Evolutionary conservation across 2,329 filamentous ascomycete genomes (phyloP).

Genomic region (Talaromyces sp.): DNA sequence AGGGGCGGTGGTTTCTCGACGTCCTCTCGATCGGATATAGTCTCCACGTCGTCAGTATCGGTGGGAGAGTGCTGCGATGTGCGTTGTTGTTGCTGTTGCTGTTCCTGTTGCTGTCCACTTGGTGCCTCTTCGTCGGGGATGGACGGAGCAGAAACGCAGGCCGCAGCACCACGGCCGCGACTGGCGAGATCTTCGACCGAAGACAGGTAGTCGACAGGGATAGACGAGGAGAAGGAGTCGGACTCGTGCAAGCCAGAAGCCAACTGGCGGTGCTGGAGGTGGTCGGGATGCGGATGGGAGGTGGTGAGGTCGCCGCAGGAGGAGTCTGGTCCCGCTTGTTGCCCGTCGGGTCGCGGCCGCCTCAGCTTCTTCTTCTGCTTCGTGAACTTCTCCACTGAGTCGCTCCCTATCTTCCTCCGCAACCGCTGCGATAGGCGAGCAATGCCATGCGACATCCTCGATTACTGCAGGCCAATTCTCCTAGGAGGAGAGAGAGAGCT

Average conservation of each 20-base stretch:
- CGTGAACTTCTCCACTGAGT: background rate
- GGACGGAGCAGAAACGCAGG: background rate
- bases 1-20: background rate
- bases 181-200: conserved; percentile 14
- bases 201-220: conserved; percentile 16
- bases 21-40: background rate
- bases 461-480: background rate
- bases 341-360: background rate
- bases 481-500: background rate
- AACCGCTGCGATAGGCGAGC: background rate
- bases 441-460: background rate
- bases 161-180: conserved; percentile 5
- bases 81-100: too few relatives aligned
- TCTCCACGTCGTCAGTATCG: background rate
- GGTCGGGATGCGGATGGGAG: background rate
- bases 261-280: background rate
- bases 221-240: conserved; percentile 14
- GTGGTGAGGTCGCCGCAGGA: background rate
- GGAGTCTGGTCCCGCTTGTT: background rate
- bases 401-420: background rate
- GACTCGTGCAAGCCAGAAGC: background rate
- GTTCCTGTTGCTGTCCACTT: background rate
- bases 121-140: background rate
- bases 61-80: background rate
- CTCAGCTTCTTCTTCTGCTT: background rate